phyloP scores from a whole-genome alignment of 73 alveolate species.

The Tetrahymena borealis region DNA sequence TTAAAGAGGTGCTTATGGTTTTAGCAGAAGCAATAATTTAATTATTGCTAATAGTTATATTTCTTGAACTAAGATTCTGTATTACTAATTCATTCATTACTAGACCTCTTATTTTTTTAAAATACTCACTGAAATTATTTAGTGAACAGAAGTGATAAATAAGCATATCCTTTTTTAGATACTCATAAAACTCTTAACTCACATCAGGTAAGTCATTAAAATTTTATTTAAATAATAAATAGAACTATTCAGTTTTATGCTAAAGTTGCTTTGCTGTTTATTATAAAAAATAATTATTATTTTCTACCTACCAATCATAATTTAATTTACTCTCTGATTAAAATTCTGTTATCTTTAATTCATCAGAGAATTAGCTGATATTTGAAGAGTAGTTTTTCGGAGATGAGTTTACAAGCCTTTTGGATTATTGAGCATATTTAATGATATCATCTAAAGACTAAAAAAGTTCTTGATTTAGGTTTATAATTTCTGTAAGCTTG shows the following conservation, averaged over 20 bases:
- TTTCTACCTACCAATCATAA: too few relatives aligned
- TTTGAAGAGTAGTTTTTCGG: neutral
- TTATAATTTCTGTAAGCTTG: neutral
- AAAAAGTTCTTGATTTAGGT: neutral
- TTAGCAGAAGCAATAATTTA: too few relatives aligned
- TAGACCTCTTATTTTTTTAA: neutral
- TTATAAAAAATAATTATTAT: too few relatives aligned
- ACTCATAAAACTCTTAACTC: neutral
- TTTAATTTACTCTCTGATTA: too few relatives aligned
- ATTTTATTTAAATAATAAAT: neutral
- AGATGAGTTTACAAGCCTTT: neutral
- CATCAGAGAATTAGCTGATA: too few relatives aligned
- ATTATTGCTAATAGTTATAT: neutral
- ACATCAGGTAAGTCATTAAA: neutral
- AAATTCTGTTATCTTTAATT: too few relatives aligned
- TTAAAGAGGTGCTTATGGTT: too few relatives aligned
- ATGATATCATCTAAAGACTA: neutral
- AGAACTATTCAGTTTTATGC: neutral
- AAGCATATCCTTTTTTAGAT: neutral
- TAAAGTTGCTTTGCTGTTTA: too few relatives aligned
- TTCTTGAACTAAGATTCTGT: neutral
- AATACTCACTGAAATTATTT: neutral
- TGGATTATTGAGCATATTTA: neutral
- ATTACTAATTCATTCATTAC: neutral
- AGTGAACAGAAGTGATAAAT: neutral